A percentile compares a stretch with the other conserved stretches of the same genome.
These are phyloP conservation scores for Solanum infundibuliforme DNA, from an alignment of 257 asterid genomes.

Conservation along the genomic window DNA sequence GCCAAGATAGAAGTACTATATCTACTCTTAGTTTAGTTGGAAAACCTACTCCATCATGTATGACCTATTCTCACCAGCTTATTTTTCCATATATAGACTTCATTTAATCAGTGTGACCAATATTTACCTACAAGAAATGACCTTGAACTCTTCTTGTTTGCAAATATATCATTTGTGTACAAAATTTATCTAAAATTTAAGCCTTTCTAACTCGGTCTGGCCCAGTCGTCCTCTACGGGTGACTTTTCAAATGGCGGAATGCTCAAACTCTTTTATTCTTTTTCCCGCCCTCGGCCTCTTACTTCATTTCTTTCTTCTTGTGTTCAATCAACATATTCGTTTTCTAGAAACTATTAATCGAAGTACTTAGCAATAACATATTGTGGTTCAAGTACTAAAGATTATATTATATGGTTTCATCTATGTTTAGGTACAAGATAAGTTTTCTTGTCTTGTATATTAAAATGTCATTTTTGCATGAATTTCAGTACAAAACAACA, in stretches of 20 bases:
- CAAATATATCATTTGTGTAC: background rate
- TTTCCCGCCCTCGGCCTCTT: background rate
- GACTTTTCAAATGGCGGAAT: background rate
- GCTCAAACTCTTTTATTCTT: background rate
- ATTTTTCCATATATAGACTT: background rate
- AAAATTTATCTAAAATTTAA: background rate
- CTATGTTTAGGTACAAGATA: background rate
- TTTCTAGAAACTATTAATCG: background rate
- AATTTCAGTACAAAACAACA: background rate
- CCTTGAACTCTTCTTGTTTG: background rate
- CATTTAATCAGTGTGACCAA: background rate
- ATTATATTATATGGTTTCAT: background rate
- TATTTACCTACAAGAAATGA: background rate
- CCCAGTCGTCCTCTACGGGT: background rate
- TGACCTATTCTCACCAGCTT: constrained; percentile 15
- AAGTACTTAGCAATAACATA: background rate
- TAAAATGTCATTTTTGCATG: background rate
- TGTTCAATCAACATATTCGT: background rate
- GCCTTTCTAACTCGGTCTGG: accelerated
- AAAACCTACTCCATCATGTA: constrained; percentile 28
- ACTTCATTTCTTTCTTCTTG: background rate
- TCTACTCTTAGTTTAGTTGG: constrained; percentile 14
- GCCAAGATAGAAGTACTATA: constrained; percentile 1
- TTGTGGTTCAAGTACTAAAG: background rate
- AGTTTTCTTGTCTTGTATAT: background rate